Evolutionary conservation across 345 rosid species (phyloP).

Genomic region (Murraya paniculata): DNA sequence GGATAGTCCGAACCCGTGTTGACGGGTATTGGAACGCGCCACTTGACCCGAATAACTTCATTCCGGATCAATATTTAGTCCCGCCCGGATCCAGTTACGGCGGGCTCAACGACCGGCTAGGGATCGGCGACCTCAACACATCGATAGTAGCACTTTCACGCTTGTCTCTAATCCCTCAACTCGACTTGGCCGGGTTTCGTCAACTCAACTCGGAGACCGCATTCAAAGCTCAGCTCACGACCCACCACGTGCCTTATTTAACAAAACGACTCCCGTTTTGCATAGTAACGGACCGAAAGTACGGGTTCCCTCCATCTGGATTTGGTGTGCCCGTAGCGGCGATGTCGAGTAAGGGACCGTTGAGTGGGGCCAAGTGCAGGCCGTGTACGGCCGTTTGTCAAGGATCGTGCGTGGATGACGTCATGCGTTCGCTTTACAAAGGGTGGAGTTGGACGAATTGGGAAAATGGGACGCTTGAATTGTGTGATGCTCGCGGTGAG

Average conservation of each 20-base stretch:
- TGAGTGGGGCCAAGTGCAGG: conserved; percentile 95
- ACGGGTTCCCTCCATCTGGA: conserved; percentile 58
- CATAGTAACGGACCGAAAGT: conserved; percentile 62
- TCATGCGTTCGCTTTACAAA: conserved; percentile 48
- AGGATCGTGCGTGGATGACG: conserved; percentile 51
- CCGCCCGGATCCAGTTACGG: conserved; percentile 88
- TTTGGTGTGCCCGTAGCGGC: conserved; percentile 88
- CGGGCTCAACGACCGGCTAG: conserved; percentile 92
- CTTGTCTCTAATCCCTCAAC: conserved; percentile 65
- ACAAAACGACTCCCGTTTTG: conserved; percentile 67
- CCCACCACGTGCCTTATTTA: conserved; percentile 39
- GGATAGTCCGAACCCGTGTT: conserved; percentile 93
- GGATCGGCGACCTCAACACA: conserved; percentile 64
- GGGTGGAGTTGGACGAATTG: conserved; percentile 94
- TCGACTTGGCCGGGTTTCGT: conserved; percentile 51
- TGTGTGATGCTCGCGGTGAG: conserved; percentile 65
- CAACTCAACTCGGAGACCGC: conserved; percentile 83
- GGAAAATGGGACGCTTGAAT: conserved; percentile 52
- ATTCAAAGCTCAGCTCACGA: conserved; percentile 72
- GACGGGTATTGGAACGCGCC: conserved; percentile 88
- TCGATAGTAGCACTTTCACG: conserved; percentile 78
- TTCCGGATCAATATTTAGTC: conserved; percentile 58
- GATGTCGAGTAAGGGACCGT: conserved; percentile 66
- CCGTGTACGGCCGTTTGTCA: conserved; percentile 64
- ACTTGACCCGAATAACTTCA: conserved; percentile 51